phyloP scores from a whole-genome alignment of 345 rosid genomes.

The Balakata baccata region DNA sequence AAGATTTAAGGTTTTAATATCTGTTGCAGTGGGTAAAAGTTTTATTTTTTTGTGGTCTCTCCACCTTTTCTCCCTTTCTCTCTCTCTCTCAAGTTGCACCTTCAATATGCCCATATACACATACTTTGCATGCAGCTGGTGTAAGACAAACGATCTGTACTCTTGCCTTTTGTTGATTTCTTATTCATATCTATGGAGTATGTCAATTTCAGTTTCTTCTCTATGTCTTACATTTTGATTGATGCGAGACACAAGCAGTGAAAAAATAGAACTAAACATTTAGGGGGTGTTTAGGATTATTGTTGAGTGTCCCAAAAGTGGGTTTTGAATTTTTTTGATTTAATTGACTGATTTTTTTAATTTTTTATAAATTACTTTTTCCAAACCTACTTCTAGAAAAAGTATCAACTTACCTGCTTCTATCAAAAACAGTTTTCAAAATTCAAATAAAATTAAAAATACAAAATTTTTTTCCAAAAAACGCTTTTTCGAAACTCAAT shows the following conservation, averaged over 20 bases:
- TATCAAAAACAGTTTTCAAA: too few relatives aligned
- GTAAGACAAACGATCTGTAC: background rate
- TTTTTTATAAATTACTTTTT: too few relatives aligned
- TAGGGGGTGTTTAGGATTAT: too few relatives aligned
- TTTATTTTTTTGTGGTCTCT: slow-evolving; percentile 10
- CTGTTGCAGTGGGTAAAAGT: background rate
- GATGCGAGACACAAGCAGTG: slow-evolving; percentile 9
- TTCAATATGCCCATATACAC: background rate
- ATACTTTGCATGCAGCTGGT: background rate
- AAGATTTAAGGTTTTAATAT: too few relatives aligned
- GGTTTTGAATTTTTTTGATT: too few relatives aligned
- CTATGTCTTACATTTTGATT: background rate
- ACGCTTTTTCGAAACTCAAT: too few relatives aligned
- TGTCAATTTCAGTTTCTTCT: background rate
- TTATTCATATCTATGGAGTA: slow-evolving; percentile 7
- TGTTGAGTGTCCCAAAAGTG: too few relatives aligned
- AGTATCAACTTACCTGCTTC: too few relatives aligned
- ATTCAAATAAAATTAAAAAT: too few relatives aligned
- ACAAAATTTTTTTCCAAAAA: too few relatives aligned
- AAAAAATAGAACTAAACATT: background rate
- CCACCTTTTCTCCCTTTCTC: background rate
- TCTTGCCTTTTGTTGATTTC: background rate
- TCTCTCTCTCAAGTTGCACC: background rate
- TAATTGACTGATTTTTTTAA: too few relatives aligned
- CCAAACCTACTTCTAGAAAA: too few relatives aligned